A percentile compares a stretch with the other conserved stretches of the same genome.
Evolutionary conservation across 176 grass and related monocot genomes (phyloP).

Genomic region (Bromus sterilis): DNA sequence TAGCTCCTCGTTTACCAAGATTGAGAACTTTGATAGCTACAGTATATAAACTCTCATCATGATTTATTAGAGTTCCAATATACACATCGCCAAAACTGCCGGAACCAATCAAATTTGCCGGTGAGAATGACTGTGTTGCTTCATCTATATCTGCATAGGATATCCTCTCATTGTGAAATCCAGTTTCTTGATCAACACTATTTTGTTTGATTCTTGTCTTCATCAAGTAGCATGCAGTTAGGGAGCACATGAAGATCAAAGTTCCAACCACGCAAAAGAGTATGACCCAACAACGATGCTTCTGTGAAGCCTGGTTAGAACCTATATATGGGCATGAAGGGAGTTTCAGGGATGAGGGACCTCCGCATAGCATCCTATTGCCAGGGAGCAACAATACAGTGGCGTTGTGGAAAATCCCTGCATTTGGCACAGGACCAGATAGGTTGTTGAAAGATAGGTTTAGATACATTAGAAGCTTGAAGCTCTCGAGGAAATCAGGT

Average conservation of each 20-base stretch:
- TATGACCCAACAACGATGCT: not conserved
- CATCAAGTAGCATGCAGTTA: not conserved
- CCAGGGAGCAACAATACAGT: not conserved
- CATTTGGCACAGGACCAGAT: constrained; percentile 8
- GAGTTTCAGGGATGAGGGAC: not conserved
- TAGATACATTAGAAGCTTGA: not conserved
- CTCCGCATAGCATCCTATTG: constrained; percentile 10
- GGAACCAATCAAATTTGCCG: not conserved
- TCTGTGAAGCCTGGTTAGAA: not conserved
- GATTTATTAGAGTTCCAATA: not conserved
- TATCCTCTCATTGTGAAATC: not conserved
- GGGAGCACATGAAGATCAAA: not conserved
- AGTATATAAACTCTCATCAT: not conserved
- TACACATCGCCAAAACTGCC: not conserved
- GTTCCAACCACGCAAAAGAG: not conserved
- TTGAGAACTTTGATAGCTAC: not conserved
- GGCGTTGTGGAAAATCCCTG: not conserved
- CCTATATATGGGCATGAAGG: not conserved
- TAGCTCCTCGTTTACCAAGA: not conserved
- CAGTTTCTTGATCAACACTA: not conserved
- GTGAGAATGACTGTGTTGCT: constrained; percentile 13
- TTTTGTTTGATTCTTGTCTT: not conserved
- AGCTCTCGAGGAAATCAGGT: not conserved
- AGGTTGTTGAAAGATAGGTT: constrained; percentile 29
- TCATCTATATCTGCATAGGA: not conserved